These are phyloP conservation scores for Vitis hybrid DNA, from an alignment of 177 flowering plant species.

Conservation along the genomic window DNA sequence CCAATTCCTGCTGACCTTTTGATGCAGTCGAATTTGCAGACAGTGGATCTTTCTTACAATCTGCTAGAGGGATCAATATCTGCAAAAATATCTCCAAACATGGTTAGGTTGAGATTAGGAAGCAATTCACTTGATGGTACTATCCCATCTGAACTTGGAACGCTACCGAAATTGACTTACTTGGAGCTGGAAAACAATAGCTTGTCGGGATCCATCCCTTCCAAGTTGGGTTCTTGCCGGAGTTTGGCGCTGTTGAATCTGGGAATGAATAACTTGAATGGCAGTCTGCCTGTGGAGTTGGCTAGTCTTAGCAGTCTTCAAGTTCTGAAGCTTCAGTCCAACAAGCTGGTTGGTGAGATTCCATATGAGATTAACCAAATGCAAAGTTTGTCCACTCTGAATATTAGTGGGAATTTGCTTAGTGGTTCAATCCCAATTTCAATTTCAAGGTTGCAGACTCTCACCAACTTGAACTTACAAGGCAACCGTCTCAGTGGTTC, in stretches of 20 bases:
- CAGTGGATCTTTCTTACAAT: conserved; percentile 59
- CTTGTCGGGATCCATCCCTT: conserved; percentile 48
- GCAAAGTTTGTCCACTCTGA: conserved; percentile 30
- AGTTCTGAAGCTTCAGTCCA: conserved; percentile 50
- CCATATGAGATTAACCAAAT: conserved; percentile 39
- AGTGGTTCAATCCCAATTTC: conserved; percentile 55
- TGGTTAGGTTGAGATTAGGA: conserved; percentile 64
- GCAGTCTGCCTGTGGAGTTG: conserved; percentile 45
- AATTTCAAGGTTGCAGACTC: conserved; percentile 35
- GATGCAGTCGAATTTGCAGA: conserved; percentile 32
- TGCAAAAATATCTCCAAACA: conserved; percentile 29
- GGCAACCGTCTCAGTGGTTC: conserved; percentile 55
- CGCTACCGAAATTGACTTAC: conserved; percentile 37
- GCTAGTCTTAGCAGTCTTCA: conserved; percentile 47
- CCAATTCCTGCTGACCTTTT: conserved; percentile 51
- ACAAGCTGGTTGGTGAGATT: conserved; percentile 51
- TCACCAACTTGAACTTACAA: conserved; percentile 34
- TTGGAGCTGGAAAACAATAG: conserved; percentile 60
- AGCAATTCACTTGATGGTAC: conserved; percentile 46
- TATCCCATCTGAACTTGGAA: conserved; percentile 35
- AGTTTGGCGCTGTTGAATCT: conserved; percentile 49
- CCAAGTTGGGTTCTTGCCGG: conserved; percentile 42
- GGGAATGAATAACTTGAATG: conserved; percentile 47
- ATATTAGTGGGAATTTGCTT: conserved; percentile 54
- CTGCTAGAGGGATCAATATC: conserved; percentile 51